Percentiles rank a stretch among this genome's conserved stretches.
phyloP scores from a whole-genome alignment of 495 filamentous ascomycete genomes.

The Copromyces sp. region DNA sequence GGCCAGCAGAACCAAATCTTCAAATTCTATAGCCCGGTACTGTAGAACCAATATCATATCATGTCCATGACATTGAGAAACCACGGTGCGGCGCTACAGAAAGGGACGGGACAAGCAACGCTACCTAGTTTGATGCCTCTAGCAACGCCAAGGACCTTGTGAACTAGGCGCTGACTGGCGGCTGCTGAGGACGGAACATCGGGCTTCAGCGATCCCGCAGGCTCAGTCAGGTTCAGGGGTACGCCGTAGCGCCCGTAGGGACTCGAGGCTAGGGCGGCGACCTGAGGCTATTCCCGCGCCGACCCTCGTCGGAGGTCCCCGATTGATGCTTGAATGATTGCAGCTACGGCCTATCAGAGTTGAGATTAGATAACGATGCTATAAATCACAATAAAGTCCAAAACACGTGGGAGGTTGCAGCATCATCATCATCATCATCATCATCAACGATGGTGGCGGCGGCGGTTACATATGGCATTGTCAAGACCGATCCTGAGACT shows the following conservation, averaged over 20 bases:
- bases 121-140: background rate
- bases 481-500: background rate
- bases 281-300: background rate
- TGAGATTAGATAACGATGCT: background rate
- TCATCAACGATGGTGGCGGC: background rate
- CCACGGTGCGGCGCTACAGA: background rate
- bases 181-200: background rate
- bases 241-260: background rate
- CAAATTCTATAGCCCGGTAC: background rate
- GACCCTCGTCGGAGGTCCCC: background rate
- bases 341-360: too few relatives aligned
- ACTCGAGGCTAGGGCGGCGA: background rate
- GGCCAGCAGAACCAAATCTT: background rate
- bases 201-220: background rate
- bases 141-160: background rate
- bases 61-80: background rate
- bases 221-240: background rate
- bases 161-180: background rate
- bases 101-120: background rate
- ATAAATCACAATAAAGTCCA: background rate
- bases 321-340: too few relatives aligned
- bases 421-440: too few relatives aligned
- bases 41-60: background rate
- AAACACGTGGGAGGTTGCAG: background rate
- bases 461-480: background rate